These are phyloP conservation scores for Diaporthe sp. DNA, from an alignment of 2,329 filamentous ascomycete genomes.

Conservation along the genomic window DNA sequence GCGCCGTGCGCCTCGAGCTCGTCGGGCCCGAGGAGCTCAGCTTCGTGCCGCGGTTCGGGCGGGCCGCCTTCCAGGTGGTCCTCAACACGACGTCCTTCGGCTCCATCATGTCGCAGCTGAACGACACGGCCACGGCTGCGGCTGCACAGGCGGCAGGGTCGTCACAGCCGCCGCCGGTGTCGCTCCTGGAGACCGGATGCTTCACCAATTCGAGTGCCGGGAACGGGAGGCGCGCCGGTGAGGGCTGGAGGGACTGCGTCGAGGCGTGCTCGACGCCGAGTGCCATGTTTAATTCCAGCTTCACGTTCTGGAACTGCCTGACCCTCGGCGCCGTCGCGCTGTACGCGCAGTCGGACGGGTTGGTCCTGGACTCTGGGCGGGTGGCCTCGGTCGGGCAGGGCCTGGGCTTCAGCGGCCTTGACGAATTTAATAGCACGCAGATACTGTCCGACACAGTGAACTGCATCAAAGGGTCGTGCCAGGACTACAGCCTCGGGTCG, in stretches of 20 bases:
- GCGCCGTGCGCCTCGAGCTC: conserved; percentile 28
- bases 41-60: conserved; percentile 36
- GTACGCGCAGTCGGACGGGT: not conserved
- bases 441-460: conserved; percentile 24
- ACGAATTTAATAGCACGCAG: conserved; percentile 36
- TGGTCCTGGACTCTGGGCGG: conserved; percentile 22
- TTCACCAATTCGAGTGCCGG: conserved; percentile 36
- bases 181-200: conserved; percentile 36
- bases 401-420: conserved; percentile 33
- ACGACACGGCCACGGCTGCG: not conserved
- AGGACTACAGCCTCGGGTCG: conserved; percentile 38
- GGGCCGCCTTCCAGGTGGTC: conserved; percentile 34
- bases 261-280: conserved; percentile 22
- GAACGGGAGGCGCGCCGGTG: conserved; percentile 4
- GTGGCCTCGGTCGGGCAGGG: conserved; percentile 17
- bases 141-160: not conserved
- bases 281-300: conserved; percentile 40
- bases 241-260: conserved; percentile 36
- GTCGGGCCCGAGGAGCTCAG: conserved; percentile 35
- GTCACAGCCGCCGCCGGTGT: not conserved
- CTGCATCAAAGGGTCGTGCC: conserved; percentile 38
- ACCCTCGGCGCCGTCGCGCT: conserved; percentile 34
- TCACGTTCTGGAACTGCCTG: conserved; percentile 39
- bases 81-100: conserved; percentile 39
- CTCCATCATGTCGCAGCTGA: conserved; percentile 33